A percentile compares a stretch with the other conserved stretches of the same genome.
Conservation (phyloP, 2,329 filamentous ascomycete species). For the Neurospora crassa region DNA sequence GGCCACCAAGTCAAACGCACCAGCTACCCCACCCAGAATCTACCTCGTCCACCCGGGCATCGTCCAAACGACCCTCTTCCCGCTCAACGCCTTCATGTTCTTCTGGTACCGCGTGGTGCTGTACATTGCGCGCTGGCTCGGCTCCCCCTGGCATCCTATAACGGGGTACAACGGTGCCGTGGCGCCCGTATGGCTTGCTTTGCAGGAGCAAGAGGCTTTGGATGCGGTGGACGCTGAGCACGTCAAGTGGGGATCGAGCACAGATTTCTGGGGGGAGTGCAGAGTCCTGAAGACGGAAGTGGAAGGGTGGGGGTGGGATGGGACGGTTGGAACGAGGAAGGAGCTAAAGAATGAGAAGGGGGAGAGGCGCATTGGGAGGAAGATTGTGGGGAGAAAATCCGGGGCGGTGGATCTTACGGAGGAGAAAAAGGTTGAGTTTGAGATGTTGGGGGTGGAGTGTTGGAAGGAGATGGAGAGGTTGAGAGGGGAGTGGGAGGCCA, state of each 20-base stretch:
- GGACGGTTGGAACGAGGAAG: constrained; percentile 41
- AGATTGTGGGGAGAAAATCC: constrained; percentile 48
- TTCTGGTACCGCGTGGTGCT: constrained; percentile 60
- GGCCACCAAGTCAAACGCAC: constrained; percentile 1
- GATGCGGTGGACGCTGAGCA: constrained; percentile 45
- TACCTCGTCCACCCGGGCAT: constrained; percentile 84
- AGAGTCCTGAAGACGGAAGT: constrained; percentile 71
- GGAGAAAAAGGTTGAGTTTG: constrained; percentile 52
- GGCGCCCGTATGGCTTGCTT: constrained; percentile 67
- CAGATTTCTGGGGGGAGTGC: constrained; percentile 46
- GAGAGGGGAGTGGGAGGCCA: constrained; percentile 54
- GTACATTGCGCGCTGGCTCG: constrained; percentile 63
- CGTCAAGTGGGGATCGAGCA: constrained; percentile 78
- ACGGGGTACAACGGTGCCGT: constrained; percentile 68
- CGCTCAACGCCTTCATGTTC: constrained; percentile 59
- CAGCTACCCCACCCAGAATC: constrained; percentile 25
- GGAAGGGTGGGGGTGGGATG: constrained; percentile 72
- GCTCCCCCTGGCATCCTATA: constrained; percentile 81
- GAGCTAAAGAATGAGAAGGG: constrained; percentile 27
- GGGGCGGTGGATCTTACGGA: constrained; percentile 49
- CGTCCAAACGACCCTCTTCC: constrained; percentile 71
- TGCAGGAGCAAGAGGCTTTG: constrained; percentile 55
- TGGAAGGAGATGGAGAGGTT: constrained; percentile 68
- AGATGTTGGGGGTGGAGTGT: constrained; percentile 47
- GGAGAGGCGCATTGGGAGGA: constrained; percentile 37